Conservation (phyloP, 805 yeast genomes). For the Candida cerambycidarum region DNA sequence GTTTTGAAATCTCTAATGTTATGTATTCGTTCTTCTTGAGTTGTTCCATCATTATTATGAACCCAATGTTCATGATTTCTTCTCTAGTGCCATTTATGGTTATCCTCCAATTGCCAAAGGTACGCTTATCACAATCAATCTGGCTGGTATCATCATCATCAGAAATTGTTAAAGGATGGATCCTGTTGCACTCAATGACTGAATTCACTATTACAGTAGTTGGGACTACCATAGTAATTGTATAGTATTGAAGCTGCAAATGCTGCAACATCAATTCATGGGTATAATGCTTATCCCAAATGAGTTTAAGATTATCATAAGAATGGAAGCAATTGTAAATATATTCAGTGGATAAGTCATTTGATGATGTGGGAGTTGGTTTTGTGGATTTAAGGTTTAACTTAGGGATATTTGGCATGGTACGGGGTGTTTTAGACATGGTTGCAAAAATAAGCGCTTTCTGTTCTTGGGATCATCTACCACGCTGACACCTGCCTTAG, state of each 20-base stretch:
- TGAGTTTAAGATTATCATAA: constrained; percentile 1
- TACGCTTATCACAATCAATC: constrained; percentile 4
- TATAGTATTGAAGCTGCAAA: not conserved
- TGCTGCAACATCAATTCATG: not conserved
- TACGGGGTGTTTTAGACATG: constrained; percentile 2
- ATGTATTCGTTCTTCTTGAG: constrained; percentile 6
- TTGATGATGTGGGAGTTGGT: not conserved
- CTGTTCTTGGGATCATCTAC: too few species aligned
- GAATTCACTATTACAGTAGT: not conserved
- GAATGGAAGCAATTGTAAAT: constrained; percentile 2
- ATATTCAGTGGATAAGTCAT: not conserved
- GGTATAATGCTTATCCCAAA: constrained; percentile 4
- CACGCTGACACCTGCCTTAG: too few species aligned
- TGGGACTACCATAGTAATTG: not conserved
- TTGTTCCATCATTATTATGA: constrained; percentile 6
- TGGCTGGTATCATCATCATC: not conserved
- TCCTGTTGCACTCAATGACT: not conserved
- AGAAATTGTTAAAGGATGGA: not conserved
- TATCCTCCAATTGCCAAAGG: constrained; percentile 12
- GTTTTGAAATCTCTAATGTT: constrained; percentile 9
- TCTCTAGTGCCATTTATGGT: constrained; percentile 4
- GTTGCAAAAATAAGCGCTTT: constrained; percentile 7
- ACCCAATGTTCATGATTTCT: constrained; percentile 3
- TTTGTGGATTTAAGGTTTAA: not conserved
- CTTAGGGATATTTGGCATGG: not conserved